Evolutionary conservation across 345 rosid genomes (phyloP), one percentile per base, ranked within the genome.

Genomic region (Euclidium syriacum): DNA sequence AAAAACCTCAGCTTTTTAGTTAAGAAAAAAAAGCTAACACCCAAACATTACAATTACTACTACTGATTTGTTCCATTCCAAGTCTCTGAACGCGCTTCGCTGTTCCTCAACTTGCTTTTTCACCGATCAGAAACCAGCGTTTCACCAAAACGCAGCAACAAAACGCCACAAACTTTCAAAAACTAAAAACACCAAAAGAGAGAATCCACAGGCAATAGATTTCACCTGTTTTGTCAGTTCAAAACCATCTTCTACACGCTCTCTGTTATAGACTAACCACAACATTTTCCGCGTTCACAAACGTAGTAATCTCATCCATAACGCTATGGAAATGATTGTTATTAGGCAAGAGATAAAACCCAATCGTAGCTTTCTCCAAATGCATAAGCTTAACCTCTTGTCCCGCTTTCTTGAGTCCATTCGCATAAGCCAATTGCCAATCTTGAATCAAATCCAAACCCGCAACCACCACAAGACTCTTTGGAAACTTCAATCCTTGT

Each of bases 301-400:
- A 90, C 52, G 76, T 70, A 32, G 73, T 74, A 19, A 90, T 82
- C 85, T 87, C 87, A 23, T 80, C 83, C 97, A 87, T 87, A 40
- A 90, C 87, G 0, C 65, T 77, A 35, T 87, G 84, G 73, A 87
- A 90, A 73, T 91, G 84, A 25, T 58, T 76, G 42, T 83, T 91
- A 69, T 88, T 91, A 5, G 96, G 95, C 72, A 91, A 64, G 52
- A 88, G 75, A 76, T 86, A 91, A 77, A 91, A 91, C 12, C 98
- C 96, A n/a, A 88, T 60, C 1, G 96, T 91, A 34, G 96, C 98
- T 53, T 78, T 77, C 51, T 85, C 90, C 71, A 83, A 55, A 63
- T 79, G 85, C 53, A 85, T 51, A 24, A 83, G 87, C 66, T 80
- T 83, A 68, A 83, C 95, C 41, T 82, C 70, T 65, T 88, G 85